Evolutionary conservation across 495 filamentous ascomycete species (phyloP).

Genomic region (Xylaria venustula): DNA sequence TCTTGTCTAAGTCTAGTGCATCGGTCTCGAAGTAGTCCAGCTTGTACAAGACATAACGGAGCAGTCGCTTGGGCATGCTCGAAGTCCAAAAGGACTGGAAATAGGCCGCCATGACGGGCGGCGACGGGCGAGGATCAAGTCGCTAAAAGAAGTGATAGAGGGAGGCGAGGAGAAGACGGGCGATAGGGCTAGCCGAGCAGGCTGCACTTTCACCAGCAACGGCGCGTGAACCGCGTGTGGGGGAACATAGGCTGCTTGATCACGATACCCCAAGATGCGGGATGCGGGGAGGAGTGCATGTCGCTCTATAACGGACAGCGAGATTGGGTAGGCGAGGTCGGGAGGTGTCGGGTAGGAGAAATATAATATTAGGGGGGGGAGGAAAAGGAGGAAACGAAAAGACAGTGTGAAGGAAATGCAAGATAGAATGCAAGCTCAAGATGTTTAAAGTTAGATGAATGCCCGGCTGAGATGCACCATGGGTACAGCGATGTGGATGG

Average conservation of each 20-base stretch:
- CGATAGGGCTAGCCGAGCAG: not conserved
- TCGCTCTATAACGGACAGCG: slow-evolving; percentile 27
- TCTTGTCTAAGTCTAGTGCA: slow-evolving; percentile 71
- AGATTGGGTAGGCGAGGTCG: slow-evolving; percentile 17
- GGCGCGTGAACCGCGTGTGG: slow-evolving; percentile 28
- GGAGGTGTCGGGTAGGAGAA: not conserved
- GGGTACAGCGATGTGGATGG: not conserved
- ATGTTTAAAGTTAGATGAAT: not conserved
- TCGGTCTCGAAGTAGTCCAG: slow-evolving; percentile 80
- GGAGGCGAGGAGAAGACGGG: not conserved
- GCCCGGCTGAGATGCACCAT: not conserved
- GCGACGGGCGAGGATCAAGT: not conserved
- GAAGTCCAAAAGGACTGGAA: slow-evolving; percentile 64
- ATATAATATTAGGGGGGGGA: not conserved
- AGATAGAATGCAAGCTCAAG: not conserved
- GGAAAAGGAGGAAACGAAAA: not conserved
- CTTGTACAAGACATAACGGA: slow-evolving; percentile 77
- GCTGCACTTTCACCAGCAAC: slow-evolving; percentile 22
- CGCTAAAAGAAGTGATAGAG: not conserved
- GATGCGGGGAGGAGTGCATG: slow-evolving; percentile 31
- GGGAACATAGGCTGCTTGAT: slow-evolving; percentile 22
- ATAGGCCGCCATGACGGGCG: slow-evolving; percentile 50
- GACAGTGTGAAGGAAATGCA: not conserved
- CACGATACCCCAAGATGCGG: slow-evolving; percentile 30
- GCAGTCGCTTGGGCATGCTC: slow-evolving; percentile 75